phyloP scores from a whole-genome alignment of 2,329 filamentous ascomycete genomes.

The Aspergillus brunneoviolaceus region DNA sequence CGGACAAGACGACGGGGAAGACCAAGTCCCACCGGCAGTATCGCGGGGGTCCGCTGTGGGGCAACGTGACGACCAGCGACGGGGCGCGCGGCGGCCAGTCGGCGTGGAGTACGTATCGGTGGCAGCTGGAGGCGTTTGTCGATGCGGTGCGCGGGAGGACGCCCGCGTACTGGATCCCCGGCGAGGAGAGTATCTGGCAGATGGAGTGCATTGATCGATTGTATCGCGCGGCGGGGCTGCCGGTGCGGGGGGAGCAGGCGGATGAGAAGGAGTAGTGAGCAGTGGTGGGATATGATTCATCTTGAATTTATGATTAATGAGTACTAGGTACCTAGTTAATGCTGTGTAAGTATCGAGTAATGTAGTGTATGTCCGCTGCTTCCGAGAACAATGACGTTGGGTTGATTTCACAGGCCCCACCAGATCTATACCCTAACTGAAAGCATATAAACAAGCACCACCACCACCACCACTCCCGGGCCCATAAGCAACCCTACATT shows the following conservation, averaged over 20 bases:
- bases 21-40: constrained; percentile 27
- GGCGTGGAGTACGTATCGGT: constrained; percentile 48
- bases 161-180: constrained; percentile 42
- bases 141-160: constrained; percentile 44
- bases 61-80: constrained; percentile 23
- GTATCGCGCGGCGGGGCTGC: background rate
- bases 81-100: constrained; percentile 27
- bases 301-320: too few species aligned
- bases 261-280: background rate
- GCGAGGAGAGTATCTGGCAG: constrained; percentile 46
- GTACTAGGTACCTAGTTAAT: too few species aligned
- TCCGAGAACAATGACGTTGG: background rate
- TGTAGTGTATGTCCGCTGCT: background rate
- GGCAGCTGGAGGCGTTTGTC: constrained; percentile 53
- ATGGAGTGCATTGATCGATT: constrained; percentile 26
- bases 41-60: constrained; percentile 33
- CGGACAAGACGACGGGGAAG: constrained; percentile 23
- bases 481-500: background rate
- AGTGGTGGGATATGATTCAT: background rate
- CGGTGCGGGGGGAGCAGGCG: background rate
- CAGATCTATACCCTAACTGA: background rate
- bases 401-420: background rate
- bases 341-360: too few species aligned
- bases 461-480: background rate
- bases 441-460: background rate